Percentiles rank a stretch among this genome's conserved stretches.
phyloP scores from a whole-genome alignment of 345 rosid species.

The Rhodamnia argentea region DNA sequence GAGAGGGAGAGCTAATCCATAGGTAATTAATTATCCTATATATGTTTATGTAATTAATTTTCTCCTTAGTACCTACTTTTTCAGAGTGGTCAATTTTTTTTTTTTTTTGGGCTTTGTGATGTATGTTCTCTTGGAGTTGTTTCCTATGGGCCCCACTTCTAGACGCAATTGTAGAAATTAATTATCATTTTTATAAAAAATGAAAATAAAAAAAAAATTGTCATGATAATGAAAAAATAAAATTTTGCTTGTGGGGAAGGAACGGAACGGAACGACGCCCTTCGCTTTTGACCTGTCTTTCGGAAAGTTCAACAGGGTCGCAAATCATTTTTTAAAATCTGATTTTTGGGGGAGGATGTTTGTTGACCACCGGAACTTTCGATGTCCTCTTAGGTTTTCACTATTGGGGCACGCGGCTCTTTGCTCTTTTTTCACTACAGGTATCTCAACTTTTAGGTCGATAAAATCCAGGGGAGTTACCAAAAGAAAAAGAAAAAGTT shows the following conservation, averaged over 20 bases:
- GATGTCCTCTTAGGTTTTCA: neutral
- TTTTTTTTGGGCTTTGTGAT: neutral
- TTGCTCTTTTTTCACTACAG: neutral
- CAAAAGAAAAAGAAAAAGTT: no score
- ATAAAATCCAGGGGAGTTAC: neutral
- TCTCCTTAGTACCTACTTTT: fast-evolving
- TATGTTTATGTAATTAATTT: no score
- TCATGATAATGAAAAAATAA: neutral
- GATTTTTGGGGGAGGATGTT: neutral
- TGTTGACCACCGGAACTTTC: neutral
- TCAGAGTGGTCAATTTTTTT: neutral
- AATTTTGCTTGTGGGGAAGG: neutral
- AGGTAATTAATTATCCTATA: neutral
- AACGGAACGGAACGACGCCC: neutral
- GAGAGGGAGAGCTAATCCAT: neutral
- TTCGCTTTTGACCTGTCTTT: neutral
- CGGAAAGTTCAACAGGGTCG: neutral
- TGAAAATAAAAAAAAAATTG: neutral
- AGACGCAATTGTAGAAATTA: neutral
- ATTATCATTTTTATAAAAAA: neutral
- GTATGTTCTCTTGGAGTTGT: neutral
- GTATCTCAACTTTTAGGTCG: neutral
- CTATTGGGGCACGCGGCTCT: neutral
- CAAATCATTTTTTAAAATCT: neutral
- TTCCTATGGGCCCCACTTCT: neutral